Percentiles rank a stretch among this genome's conserved stretches.
These are phyloP conservation scores for Russula sp. DNA, from an alignment of 768 basidiomycete genomes.

Conservation along the genomic window DNA sequence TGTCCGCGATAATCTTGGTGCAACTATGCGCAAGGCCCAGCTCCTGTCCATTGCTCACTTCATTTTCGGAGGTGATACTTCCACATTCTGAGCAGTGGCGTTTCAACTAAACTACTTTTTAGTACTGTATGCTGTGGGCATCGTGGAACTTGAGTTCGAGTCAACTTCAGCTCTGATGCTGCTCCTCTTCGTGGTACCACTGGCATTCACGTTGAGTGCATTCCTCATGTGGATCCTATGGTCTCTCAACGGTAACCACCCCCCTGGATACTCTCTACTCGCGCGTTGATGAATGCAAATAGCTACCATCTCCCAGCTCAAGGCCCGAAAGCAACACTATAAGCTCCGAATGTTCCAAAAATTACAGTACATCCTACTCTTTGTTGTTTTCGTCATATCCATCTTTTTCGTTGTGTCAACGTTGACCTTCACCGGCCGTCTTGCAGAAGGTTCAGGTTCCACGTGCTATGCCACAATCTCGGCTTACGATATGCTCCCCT, in stretches of 20 bases:
- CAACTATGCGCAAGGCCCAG: constrained; percentile 78
- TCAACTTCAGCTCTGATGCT: constrained; percentile 80
- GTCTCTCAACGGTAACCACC: constrained; percentile 61
- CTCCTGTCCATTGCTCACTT: constrained; percentile 81
- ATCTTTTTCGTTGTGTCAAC: constrained; percentile 92
- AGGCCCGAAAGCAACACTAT: constrained; percentile 77
- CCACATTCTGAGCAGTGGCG: background rate
- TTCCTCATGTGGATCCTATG: constrained; percentile 97
- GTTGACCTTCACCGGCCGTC: constrained; percentile 82
- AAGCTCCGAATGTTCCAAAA: constrained; percentile 85
- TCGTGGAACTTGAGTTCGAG: constrained; percentile 88
- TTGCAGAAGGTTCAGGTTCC: constrained; percentile 66
- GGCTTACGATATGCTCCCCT: background rate
- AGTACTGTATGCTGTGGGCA: constrained; percentile 92
- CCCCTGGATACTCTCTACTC: background rate
- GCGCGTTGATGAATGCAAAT: constrained; percentile 12
- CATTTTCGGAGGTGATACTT: constrained; percentile 80
- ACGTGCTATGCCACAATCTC: no score
- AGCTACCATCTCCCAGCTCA: constrained; percentile 87
- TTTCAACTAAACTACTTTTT: background rate
- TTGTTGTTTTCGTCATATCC: constrained; percentile 71
- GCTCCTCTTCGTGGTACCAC: constrained; percentile 85
- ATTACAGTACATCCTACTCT: constrained; percentile 77
- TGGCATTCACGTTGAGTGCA: constrained; percentile 91
- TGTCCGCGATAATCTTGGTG: constrained; percentile 80